A percentile compares a stretch with the other conserved stretches of the same genome.
These are phyloP conservation scores for Rhizophlyctis rosea DNA, from an alignment of 192 early-diverging fungal genomes.

Conservation along the genomic window DNA sequence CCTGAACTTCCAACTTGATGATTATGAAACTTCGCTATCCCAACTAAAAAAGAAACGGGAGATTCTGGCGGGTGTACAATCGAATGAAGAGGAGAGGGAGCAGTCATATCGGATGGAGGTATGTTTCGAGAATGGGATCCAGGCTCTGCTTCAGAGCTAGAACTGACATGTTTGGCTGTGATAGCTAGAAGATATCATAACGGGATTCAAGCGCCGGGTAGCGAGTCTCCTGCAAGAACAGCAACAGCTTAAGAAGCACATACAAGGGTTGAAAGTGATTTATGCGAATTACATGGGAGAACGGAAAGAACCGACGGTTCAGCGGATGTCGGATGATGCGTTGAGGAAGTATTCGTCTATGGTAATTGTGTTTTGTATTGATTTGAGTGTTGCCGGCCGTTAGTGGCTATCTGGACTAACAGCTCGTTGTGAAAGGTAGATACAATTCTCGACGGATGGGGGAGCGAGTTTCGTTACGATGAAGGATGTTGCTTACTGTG, in stretches of 20 bases:
- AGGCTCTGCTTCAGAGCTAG: too few relatives aligned
- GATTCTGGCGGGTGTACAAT: conserved; percentile 31
- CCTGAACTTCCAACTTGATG: conserved; percentile 45
- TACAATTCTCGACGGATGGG: conserved; percentile 39
- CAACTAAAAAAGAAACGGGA: conserved; percentile 45
- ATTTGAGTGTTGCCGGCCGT: neutral
- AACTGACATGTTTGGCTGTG: too few relatives aligned
- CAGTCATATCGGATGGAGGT: conserved; percentile 35
- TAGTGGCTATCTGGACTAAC: too few relatives aligned
- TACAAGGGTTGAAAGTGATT: conserved; percentile 25
- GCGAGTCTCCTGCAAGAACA: conserved; percentile 41
- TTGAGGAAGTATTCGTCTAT: conserved; percentile 32
- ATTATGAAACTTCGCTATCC: conserved; percentile 40
- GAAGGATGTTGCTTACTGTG: conserved; percentile 31
- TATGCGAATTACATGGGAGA: conserved; percentile 23
- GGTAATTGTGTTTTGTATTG: conserved; percentile 9
- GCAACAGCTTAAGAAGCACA: conserved; percentile 29
- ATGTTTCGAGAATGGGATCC: too few relatives aligned
- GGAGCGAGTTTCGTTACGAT: conserved; percentile 30
- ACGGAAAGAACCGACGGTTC: conserved; percentile 14
- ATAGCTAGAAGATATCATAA: conserved; percentile 33
- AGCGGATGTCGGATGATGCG: conserved; percentile 33
- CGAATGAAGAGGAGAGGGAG: conserved; percentile 32
- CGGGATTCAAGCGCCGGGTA: conserved; percentile 32
- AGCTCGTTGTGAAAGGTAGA: conserved; percentile 12